A percentile compares a stretch with the other conserved stretches of the same genome.
These are phyloP conservation scores for Yamadazyma nakazawae DNA, from an alignment of 805 yeast species.

Conservation along the genomic window DNA sequence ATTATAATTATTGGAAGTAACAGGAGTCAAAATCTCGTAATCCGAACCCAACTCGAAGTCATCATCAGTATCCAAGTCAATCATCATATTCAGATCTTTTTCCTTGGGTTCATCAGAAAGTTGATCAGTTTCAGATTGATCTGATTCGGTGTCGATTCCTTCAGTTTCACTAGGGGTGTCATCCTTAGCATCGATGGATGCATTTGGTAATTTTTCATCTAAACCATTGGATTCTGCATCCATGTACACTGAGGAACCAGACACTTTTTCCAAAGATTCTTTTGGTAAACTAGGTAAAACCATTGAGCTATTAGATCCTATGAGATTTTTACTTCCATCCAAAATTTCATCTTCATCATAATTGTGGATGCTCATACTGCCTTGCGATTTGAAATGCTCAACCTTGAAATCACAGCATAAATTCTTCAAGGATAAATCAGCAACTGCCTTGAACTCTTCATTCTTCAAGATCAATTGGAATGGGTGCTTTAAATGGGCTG, in stretches of 20 bases:
- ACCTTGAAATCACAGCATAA: conserved; percentile 6
- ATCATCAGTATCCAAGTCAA: conserved; percentile 23
- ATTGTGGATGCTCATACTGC: not conserved
- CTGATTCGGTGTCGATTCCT: not conserved
- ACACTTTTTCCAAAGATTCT: conserved; percentile 19
- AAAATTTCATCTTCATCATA: not conserved
- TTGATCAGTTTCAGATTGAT: not conserved
- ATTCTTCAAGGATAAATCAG: conserved; percentile 9
- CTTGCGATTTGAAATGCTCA: not conserved
- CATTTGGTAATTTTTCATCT: not conserved
- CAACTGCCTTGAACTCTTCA: conserved; percentile 11
- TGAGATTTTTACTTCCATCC: not conserved
- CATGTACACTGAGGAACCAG: conserved; percentile 15
- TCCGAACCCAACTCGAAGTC: conserved; percentile 31
- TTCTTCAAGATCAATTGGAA: conserved; percentile 27
- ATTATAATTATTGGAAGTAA: conserved; percentile 8
- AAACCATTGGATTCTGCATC: conserved; percentile 8
- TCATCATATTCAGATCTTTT: conserved; percentile 16
- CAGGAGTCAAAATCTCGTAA: conserved; percentile 34
- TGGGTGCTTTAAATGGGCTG: conserved; percentile 33
- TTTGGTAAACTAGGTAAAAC: conserved; percentile 30
- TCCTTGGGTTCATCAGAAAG: conserved; percentile 12
- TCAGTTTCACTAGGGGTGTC: conserved; percentile 2
- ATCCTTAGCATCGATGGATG: not conserved
- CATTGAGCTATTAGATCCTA: conserved; percentile 26